Evolutionary conservation across 768 basidiomycete species (phyloP).

Genomic region (Omphalotus guepiniiformis): DNA sequence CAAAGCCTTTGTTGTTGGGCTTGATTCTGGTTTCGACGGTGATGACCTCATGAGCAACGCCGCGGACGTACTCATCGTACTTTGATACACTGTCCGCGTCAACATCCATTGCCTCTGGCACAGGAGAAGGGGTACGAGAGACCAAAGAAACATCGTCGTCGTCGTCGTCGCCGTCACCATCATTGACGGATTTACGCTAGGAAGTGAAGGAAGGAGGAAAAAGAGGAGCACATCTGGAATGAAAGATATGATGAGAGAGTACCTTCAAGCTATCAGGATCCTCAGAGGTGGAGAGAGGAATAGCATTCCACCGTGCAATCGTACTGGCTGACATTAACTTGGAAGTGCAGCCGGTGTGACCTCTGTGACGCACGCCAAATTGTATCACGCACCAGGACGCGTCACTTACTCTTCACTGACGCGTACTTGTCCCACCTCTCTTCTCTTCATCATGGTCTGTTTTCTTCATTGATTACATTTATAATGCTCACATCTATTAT

Average conservation of each 20-base stretch:
- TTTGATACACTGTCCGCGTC: conserved; percentile 42
- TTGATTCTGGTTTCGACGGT: conserved; percentile 83
- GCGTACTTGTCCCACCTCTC: conserved; percentile 10
- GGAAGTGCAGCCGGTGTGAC: not conserved
- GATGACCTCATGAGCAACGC: conserved; percentile 54
- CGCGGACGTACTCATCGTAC: conserved; percentile 62
- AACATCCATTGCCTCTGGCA: conserved; percentile 48
- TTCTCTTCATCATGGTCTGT: conserved; percentile 20
- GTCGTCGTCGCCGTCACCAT: conserved; percentile 40
- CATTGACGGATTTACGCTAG: conserved; percentile 53
- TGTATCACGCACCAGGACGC: conserved; percentile 3
- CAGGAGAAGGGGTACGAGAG: conserved; percentile 76
- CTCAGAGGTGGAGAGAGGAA: conserved; percentile 38
- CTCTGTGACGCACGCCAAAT: not conserved
- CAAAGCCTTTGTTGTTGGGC: conserved; percentile 74
- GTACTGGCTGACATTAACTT: conserved; percentile 57
- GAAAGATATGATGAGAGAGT: conserved; percentile 49
- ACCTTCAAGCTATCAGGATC: conserved; percentile 51
- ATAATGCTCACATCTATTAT: conserved; percentile 12
- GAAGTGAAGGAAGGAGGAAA: conserved; percentile 38
- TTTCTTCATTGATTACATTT: not conserved
- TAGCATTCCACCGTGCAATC: conserved; percentile 71
- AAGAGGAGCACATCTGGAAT: conserved; percentile 52
- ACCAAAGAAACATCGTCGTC: conserved; percentile 71
- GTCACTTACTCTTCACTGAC: conserved; percentile 1